Percentiles rank a stretch among this genome's conserved stretches.
These are phyloP conservation scores for Ormosia emarginata DNA, from an alignment of 306 rosid genomes.

Conservation along the genomic window DNA sequence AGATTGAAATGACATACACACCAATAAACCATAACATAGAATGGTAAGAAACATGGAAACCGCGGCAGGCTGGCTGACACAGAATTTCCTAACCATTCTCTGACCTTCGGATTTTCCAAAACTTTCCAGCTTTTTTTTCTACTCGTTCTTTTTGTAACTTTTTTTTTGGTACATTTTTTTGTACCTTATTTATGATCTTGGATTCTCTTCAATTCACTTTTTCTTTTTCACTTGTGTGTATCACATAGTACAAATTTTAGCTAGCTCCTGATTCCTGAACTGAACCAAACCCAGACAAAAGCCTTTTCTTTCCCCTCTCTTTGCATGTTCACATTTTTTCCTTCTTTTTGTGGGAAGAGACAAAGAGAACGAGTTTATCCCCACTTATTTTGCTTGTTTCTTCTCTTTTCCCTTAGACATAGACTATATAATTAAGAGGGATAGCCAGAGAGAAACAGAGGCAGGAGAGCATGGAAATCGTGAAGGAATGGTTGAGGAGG, in stretches of 20 bases:
- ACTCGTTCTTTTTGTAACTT: neutral
- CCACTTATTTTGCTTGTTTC: neutral
- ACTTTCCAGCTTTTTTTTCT: neutral
- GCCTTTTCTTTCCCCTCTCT: neutral
- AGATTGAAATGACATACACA: neutral
- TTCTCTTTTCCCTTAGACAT: neutral
- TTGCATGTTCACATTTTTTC: neutral
- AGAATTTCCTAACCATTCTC: constrained; percentile 11
- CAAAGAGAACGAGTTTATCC: neutral
- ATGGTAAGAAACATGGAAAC: neutral
- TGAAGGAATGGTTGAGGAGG: constrained; percentile 30
- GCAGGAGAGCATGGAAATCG: neutral
- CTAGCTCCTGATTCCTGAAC: too few relatives aligned
- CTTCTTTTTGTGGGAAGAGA: neutral
- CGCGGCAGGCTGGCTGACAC: neutral
- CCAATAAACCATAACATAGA: neutral
- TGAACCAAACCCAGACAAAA: too few relatives aligned
- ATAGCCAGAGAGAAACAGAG: neutral
- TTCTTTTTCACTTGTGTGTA: too few relatives aligned
- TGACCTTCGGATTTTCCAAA: constrained; percentile 5
- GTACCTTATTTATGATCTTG: too few relatives aligned
- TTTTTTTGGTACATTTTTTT: too few relatives aligned
- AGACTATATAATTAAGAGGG: neutral
- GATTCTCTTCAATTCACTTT: too few relatives aligned
- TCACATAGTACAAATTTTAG: too few relatives aligned